These are phyloP conservation scores for Skeletonema tropicum DNA, from an alignment of 108 stramenopile genomes.

Conservation along the genomic window DNA sequence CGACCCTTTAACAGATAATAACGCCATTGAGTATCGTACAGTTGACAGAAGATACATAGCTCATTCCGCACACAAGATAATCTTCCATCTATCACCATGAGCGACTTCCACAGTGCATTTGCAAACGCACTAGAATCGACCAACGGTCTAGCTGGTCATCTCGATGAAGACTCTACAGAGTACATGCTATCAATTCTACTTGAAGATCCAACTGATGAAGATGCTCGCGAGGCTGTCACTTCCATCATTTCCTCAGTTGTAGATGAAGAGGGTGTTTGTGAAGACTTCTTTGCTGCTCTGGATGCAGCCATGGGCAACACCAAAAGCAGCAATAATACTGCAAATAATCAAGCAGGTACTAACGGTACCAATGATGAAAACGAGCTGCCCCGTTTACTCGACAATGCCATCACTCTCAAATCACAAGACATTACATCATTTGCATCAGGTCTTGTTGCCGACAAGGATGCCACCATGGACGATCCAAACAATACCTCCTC, in stretches of 20 bases:
- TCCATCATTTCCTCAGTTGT: constrained; percentile 49
- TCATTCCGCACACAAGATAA: too few species aligned
- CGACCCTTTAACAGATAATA: too few species aligned
- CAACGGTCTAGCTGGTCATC: constrained; percentile 27
- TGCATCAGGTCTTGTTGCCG: constrained; percentile 59
- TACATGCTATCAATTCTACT: constrained; percentile 63
- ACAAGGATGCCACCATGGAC: constrained; percentile 23
- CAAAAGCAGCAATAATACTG: background rate
- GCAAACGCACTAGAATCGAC: constrained; percentile 29
- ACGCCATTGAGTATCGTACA: too few species aligned
- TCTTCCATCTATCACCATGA: background rate
- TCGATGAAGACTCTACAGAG: constrained; percentile 70
- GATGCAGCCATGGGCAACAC: constrained; percentile 19
- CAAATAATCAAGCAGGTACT: background rate
- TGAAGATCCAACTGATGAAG: constrained; percentile 63
- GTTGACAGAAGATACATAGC: too few species aligned
- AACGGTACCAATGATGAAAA: background rate
- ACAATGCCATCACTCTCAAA: constrained; percentile 65
- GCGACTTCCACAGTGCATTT: constrained; percentile 15
- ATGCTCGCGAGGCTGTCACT: constrained; percentile 60
- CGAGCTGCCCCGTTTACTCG: constrained; percentile 44
- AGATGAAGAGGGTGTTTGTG: constrained; percentile 48
- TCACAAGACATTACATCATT: constrained; percentile 58
- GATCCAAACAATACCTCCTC: constrained; percentile 11
- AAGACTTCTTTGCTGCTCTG: constrained; percentile 42